phyloP scores from a whole-genome alignment of 768 basidiomycete species.

The Cyclocybe aegerita region DNA sequence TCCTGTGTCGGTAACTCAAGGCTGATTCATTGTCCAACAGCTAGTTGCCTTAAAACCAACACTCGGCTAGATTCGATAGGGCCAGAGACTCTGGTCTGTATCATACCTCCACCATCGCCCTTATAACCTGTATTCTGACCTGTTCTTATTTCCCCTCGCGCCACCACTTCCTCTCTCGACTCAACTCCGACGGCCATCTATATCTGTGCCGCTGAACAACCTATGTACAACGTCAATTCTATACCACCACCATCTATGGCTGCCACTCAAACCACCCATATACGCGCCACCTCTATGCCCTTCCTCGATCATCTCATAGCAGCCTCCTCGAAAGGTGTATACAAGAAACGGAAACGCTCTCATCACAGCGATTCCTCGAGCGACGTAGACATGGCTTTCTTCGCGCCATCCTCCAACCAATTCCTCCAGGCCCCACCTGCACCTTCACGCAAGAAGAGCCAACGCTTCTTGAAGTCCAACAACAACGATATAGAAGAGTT shows the following conservation, averaged over 20 bases:
- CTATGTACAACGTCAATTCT: conserved; percentile 10
- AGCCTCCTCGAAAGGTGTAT: conserved; percentile 27
- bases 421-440: conserved; percentile 45
- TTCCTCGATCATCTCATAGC: conserved; percentile 40
- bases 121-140: conserved; percentile 29
- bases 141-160: conserved; percentile 14
- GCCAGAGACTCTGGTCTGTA: conserved; percentile 30
- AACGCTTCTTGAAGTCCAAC: conserved; percentile 36
- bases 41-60: conserved; percentile 30
- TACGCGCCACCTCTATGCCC: conserved; percentile 25
- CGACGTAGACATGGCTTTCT: conserved; percentile 62
- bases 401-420: conserved; percentile 39
- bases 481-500: conserved; percentile 63
- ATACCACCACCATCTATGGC: conserved; percentile 17
- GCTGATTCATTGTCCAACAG: conserved; percentile 30
- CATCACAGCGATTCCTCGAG: conserved; percentile 26
- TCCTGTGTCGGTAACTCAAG: conserved; percentile 5
- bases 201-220: conserved; percentile 15
- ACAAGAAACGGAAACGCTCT: conserved; percentile 48
- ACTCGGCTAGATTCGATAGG: conserved; percentile 18
- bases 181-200: conserved; percentile 8
- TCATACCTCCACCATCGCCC: conserved; percentile 9
- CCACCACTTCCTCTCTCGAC: conserved; percentile 11
- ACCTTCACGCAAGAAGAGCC: conserved; percentile 49
- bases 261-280: conserved; percentile 16